phyloP scores from a whole-genome alignment of 192 early-diverging fungal genomes.

The Coemansia sp. region DNA sequence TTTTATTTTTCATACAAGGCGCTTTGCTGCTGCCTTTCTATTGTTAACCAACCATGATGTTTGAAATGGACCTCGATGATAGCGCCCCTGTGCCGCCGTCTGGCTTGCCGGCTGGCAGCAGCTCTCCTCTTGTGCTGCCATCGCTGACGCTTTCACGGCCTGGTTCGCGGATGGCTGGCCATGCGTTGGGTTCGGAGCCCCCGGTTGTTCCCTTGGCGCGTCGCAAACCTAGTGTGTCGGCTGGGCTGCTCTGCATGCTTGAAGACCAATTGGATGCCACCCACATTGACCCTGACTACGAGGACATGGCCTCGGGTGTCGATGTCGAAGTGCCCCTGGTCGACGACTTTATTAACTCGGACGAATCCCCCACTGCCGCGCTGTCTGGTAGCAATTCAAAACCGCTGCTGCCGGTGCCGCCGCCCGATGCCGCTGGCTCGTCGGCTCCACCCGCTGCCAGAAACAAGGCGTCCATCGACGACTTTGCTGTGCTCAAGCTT shows the following conservation, averaged over 20 bases:
- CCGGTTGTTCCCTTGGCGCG: conserved; percentile 7
- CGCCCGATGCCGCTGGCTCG: too few species aligned
- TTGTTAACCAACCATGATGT: conserved; percentile 40
- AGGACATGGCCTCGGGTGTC: conserved; percentile 37
- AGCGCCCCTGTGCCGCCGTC: conserved; percentile 2
- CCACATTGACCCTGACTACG: conserved; percentile 46
- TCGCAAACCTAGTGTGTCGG: conserved; percentile 43
- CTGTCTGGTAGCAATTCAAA: too few species aligned
- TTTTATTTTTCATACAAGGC: background rate
- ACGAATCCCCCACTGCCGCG: too few species aligned
- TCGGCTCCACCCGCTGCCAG: too few species aligned
- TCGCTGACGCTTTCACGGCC: conserved; percentile 33
- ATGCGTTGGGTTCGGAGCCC: conserved; percentile 23
- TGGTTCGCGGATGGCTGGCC: conserved; percentile 24
- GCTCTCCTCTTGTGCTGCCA: conserved; percentile 36
- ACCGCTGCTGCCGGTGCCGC: background rate
- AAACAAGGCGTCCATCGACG: conserved; percentile 39
- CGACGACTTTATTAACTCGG: conserved; percentile 42
- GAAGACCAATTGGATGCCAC: conserved; percentile 42
- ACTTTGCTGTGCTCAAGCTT: conserved; percentile 59
- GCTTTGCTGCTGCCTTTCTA: too few species aligned
- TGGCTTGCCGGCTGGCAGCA: background rate
- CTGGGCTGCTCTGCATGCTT: conserved; percentile 28
- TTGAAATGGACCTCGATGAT: conserved; percentile 48
- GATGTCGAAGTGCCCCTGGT: conserved; percentile 47